Evolutionary conservation across 192 early-diverging fungal genomes (phyloP), one percentile per base, ranked within the genome.

Genomic region (Coemansia sp.): DNA sequence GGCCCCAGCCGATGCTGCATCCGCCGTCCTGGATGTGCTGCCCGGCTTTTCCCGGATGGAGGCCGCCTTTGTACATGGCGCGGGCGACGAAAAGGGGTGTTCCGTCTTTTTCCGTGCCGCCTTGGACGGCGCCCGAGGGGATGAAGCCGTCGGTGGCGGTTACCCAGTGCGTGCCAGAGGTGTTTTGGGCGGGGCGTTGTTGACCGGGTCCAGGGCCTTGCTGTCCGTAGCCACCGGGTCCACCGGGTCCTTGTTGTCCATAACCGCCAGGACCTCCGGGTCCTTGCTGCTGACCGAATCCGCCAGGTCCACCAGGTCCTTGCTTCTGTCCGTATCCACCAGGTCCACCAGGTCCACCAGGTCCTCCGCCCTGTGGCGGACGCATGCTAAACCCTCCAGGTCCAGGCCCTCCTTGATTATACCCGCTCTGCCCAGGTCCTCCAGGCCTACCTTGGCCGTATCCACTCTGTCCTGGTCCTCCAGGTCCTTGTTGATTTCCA

Each of bases 41-140:
- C 8, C 64, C 79, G 17, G 67, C 75, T 58, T 84, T 84, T 49
- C 74, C 84, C 38, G 82, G 82, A 22, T 72, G 66, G 61, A 87
- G 56, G 2, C 75, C 72, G 49, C 75, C 81, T 60, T 86, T 76
- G 81, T 85, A 70, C 41, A 75, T 69, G 5, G 82, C 69, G 41
- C 78, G 84, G 25, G 77, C 85, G 15, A 86, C 69, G 72, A 84
- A 88, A 56, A 87, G 72, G 24, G 84, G 84, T 23, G 69, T 75
- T 27, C 85, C 85, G 72, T 86, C 83, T 5, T 39, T 53, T 54
- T 87, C 87, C 14, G 80, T 75, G 9, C 87, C 85, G 43, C 81
- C 84, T 53, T 86, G 84, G 37, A 88, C 79, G 24, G 83, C 73
- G 45, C 79, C 72, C 9, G 76, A 73, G 2, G 82, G 82, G 35